Evolutionary conservation across 148 eudicot species (phyloP).

Genomic region (Cornus kousa): DNA sequence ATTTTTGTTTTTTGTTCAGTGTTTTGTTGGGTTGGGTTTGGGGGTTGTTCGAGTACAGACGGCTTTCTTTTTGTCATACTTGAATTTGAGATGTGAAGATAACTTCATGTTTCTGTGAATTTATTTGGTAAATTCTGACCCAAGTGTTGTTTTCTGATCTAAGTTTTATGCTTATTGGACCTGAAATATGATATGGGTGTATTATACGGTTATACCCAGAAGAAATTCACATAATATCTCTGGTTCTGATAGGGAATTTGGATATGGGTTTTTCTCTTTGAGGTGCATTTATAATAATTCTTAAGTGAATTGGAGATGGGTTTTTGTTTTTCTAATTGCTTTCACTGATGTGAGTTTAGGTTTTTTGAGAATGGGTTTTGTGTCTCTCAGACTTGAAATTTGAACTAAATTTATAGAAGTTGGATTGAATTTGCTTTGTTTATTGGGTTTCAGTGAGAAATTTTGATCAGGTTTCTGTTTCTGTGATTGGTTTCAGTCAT

Average conservation of each 20-base stretch:
- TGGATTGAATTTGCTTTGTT: not conserved
- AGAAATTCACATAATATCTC: not conserved
- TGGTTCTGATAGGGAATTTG: not conserved
- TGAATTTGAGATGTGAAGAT: not conserved
- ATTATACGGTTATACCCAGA: not conserved
- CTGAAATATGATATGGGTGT: not conserved
- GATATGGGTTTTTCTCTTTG: not conserved
- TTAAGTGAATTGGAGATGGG: not conserved
- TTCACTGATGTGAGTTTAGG: not conserved
- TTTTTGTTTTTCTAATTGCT: not conserved
- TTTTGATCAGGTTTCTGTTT: not conserved
- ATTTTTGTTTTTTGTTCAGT: too few species aligned
- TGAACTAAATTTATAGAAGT: not conserved
- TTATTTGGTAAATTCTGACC: not conserved
- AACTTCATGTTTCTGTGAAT: not conserved
- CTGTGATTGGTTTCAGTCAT: constrained; percentile 18
- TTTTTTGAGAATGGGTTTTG: not conserved
- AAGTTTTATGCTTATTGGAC: not conserved
- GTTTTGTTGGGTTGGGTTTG: too few species aligned
- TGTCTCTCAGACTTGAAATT: not conserved
- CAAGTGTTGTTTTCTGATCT: not conserved
- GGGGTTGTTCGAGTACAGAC: not conserved
- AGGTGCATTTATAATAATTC: not conserved
- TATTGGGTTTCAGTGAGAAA: not conserved
- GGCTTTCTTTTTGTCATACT: not conserved